Base-by-base conservation (phyloP, 2,329 filamentous ascomycete genomes). In the Colletotrichum sp. region DNA sequence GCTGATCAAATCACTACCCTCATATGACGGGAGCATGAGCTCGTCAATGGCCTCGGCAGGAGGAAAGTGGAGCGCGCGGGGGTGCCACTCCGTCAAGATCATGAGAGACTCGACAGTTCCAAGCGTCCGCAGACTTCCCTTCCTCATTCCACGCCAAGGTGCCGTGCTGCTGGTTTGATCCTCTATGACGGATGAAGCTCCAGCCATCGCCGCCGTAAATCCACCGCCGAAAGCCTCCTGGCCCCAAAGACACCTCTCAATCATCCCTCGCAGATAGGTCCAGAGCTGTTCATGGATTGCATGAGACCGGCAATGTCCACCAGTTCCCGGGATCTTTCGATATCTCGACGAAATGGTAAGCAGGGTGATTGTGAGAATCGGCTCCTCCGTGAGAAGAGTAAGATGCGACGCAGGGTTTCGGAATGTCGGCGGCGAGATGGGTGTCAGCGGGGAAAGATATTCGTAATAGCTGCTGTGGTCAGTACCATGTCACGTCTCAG, bases 31-130 rank as follows among this genome's bases (percentile, higher is more conserved):
- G 21, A 93, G 87, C 83, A 94, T 90, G 8, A 94, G 86, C 83
- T 95, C 94, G 65, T 94, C 92, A 3, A 92, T 93, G 2, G 92
- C 90, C 78, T 97, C 94, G 21, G 95, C 93, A 1, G 95, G 94
- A 5, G 97, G 97, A 81, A 99, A 99, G 83, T 99, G 96, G 76
- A 99, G 89, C 18, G 96, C 96, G 8, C 96, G 92, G 6, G 97
- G 97, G 83, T 99, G 96, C 96, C 97, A 99, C 82, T 99, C 97
- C 2, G 96, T 99, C 60, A 99, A 88, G 30, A 99, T 93, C 89
- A 99, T 93, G 36, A 99, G 87, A 39, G 96, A 98, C 85, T 99
- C 97, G 30, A 99, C 95, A 1, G 96, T 98, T 18, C 97, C 97
- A 5, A 99, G 87, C 0, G 96, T 98, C 68, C 97, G 91, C 69